Conservation (phyloP, 805 yeast genomes). For the Scheffersomyces spartinae region DNA sequence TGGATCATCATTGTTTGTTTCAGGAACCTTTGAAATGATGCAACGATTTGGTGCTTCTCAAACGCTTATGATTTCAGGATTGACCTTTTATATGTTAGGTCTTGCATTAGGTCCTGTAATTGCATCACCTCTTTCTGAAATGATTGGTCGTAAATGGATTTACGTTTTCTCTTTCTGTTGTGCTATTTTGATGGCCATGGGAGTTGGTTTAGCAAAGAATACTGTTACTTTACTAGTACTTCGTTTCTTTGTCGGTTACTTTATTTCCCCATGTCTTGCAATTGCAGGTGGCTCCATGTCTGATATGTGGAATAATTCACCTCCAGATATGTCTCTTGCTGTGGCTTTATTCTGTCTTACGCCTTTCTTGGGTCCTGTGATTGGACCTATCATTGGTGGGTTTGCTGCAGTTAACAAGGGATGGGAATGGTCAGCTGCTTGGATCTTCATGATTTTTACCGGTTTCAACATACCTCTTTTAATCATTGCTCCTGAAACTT, state of each 20-base stretch:
- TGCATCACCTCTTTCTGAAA: conserved; percentile 64
- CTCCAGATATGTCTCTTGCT: conserved; percentile 57
- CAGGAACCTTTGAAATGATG: conserved; percentile 48
- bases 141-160: conserved; percentile 54
- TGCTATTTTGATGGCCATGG: conserved; percentile 65
- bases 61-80: conserved; percentile 54
- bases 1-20: conserved; percentile 64
- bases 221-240: conserved; percentile 53
- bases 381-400: conserved; percentile 68
- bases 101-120: conserved; percentile 59
- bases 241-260: conserved; percentile 63
- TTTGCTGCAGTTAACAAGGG: conserved; percentile 55
- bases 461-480: conserved; percentile 44
- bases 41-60: conserved; percentile 39
- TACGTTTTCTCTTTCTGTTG: conserved; percentile 49
- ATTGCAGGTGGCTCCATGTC: conserved; percentile 77
- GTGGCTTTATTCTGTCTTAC: conserved; percentile 70
- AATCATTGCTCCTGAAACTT: conserved; percentile 57
- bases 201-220: conserved; percentile 54
- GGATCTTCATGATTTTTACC: conserved; percentile 63
- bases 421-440: conserved; percentile 56
- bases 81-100: conserved; percentile 62
- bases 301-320: conserved; percentile 52
- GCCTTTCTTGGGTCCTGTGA: conserved; percentile 71
- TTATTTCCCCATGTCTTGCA: conserved; percentile 75